These are phyloP conservation scores for Zygosaccharomyces pseudorouxii DNA, from an alignment of 805 yeast genomes.

Conservation along the genomic window DNA sequence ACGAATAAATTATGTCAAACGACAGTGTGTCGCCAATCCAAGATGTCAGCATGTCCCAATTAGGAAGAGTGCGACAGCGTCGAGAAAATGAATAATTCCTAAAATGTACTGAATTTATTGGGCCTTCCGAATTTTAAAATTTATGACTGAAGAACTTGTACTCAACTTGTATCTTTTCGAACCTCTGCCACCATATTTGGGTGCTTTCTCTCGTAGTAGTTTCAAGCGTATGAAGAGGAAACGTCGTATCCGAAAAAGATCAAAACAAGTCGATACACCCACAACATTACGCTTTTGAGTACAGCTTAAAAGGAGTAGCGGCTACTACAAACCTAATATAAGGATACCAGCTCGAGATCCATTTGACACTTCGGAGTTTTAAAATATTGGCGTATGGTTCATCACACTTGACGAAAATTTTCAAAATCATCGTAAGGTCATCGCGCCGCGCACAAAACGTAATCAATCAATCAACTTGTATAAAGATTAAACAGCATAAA, in stretches of 20 bases:
- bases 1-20: too few species aligned
- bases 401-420: not conserved
- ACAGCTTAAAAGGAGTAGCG: not conserved
- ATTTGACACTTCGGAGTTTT: not conserved
- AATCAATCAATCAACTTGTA: constrained; percentile 1
- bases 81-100: too few species aligned
- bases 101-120: too few species aligned
- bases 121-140: too few species aligned
- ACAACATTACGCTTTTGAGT: too few species aligned
- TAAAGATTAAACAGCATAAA: not conserved
- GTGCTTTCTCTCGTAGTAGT: too few species aligned
- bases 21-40: not conserved
- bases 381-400: not conserved
- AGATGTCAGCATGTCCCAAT: not conserved
- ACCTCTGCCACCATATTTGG: too few species aligned
- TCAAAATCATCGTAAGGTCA: not conserved
- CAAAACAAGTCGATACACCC: too few species aligned
- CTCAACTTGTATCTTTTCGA: too few species aligned
- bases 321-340: not conserved
- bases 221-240: too few species aligned
- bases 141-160: too few species aligned
- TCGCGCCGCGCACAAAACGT: constrained; percentile 7
- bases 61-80: not conserved
- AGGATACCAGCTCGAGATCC: not conserved
- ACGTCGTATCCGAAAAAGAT: not conserved